phyloP scores from a whole-genome alignment of 352 stramenopile species.

The Phytophthora macrochlamydospora region DNA sequence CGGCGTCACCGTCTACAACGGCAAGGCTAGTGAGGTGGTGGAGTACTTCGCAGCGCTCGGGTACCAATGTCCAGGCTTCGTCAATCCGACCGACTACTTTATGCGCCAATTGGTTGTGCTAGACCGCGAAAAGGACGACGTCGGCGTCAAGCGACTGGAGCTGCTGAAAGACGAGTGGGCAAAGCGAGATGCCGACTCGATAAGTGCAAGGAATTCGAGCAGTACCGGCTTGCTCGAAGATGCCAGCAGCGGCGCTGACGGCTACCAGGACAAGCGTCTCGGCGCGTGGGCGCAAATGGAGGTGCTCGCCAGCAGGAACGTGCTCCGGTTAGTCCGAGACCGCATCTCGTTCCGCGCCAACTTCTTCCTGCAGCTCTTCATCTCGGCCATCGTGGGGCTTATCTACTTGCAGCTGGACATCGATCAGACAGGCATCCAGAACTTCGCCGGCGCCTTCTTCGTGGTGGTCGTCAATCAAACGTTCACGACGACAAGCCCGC shows the following conservation, averaged over 20 bases:
- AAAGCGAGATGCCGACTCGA: not conserved
- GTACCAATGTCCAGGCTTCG: conserved; percentile 36
- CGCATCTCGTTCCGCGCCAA: conserved; percentile 27
- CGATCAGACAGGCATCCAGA: conserved; percentile 43
- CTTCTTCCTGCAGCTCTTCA: conserved; percentile 34
- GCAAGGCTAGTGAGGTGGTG: conserved; percentile 33
- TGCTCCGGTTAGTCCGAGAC: conserved; percentile 39
- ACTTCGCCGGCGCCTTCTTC: conserved; percentile 51
- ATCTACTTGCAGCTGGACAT: conserved; percentile 55
- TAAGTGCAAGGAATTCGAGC: conserved; percentile 2
- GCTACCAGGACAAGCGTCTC: conserved; percentile 18
- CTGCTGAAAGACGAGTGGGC: conserved; percentile 27
- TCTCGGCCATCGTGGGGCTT: conserved; percentile 43
- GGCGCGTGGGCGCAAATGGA: conserved; percentile 26
- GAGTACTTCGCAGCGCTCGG: conserved; percentile 37
- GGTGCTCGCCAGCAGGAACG: conserved; percentile 41
- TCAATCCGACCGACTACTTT: conserved; percentile 49
- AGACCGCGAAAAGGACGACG: conserved; percentile 32
- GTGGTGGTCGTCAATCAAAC: conserved; percentile 50
- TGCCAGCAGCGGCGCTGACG: not conserved
- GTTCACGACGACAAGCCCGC: conserved; percentile 29
- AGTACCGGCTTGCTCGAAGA: conserved; percentile 5
- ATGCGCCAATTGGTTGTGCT: conserved; percentile 48
- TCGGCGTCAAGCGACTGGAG: conserved; percentile 26
- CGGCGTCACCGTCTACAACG: conserved; percentile 38